Conservation (phyloP, 768 basidiomycete genomes). For the Auriculariales sp. region DNA sequence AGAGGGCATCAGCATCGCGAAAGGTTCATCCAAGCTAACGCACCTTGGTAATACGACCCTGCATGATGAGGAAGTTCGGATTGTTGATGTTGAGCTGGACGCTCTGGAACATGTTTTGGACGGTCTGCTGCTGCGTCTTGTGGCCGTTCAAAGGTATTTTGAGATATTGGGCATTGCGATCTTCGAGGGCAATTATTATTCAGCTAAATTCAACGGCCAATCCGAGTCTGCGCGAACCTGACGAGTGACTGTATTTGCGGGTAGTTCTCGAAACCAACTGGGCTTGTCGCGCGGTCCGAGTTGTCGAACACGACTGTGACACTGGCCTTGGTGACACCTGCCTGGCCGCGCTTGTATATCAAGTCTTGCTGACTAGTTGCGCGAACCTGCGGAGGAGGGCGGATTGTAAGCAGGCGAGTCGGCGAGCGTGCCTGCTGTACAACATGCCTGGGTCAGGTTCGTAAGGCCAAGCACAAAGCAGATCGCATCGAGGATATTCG, state of each 20-base stretch:
- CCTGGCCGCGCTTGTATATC: constrained; percentile 98
- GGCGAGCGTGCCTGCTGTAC: no score
- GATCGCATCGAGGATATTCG: constrained; percentile 98
- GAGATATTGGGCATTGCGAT: constrained; percentile 86
- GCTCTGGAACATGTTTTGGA: constrained; percentile 89
- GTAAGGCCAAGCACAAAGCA: constrained; percentile 97
- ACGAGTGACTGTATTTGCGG: constrained; percentile 94
- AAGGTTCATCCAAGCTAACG: constrained; percentile 6
- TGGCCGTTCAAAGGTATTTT: constrained; percentile 96
- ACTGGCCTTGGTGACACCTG: constrained; percentile 90
- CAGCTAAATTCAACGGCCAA: background rate
- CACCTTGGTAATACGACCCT: constrained; percentile 97
- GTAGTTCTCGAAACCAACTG: constrained; percentile 62
- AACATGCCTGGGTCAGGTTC: constrained; percentile 76
- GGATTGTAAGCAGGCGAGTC: background rate
- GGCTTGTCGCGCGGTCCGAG: constrained; percentile 72
- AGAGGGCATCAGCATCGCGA: no score
- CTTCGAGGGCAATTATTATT: constrained; percentile 22
- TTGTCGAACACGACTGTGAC: constrained; percentile 99
- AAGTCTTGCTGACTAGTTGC: constrained; percentile 93
- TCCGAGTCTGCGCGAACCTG: constrained; percentile 55
- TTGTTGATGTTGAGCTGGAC: constrained; percentile 99
- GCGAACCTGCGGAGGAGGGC: constrained; percentile 62
- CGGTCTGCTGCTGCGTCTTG: constrained; percentile 68
- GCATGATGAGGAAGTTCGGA: constrained; percentile 99